phyloP scores from a whole-genome alignment of 805 yeast genomes.

The Schizosaccharomyces osmophilus region DNA sequence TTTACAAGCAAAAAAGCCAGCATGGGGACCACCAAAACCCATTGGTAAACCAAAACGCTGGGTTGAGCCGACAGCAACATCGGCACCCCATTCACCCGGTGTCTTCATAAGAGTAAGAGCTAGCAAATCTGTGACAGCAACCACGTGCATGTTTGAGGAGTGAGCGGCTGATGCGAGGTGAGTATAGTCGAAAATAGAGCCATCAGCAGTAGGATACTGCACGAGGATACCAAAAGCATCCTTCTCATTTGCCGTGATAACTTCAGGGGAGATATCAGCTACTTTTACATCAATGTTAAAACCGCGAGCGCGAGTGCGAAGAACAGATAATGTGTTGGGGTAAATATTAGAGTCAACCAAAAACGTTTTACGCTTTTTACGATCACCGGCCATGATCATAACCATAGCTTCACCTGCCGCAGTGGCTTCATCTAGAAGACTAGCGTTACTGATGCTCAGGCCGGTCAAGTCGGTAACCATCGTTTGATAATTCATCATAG shows the following conservation, averaged over 20 bases:
- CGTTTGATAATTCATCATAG: conserved; percentile 81
- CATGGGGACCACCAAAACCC: conserved; percentile 98
- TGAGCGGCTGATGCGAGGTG: conserved; percentile 44
- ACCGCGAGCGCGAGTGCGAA: conserved; percentile 55
- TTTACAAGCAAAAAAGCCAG: conserved; percentile 85
- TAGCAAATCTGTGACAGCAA: conserved; percentile 77
- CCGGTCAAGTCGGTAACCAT: conserved; percentile 76
- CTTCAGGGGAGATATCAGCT: conserved; percentile 27
- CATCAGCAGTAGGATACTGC: conserved; percentile 81
- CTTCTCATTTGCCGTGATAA: conserved; percentile 4
- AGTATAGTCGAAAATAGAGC: conserved; percentile 30
- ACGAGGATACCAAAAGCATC: conserved; percentile 57
- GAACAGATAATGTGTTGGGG: conserved; percentile 64
- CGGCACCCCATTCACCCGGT: conserved; percentile 72
- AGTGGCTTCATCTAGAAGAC: conserved; percentile 83
- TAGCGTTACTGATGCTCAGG: conserved; percentile 81
- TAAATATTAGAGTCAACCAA: conserved; percentile 57
- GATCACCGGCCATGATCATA: conserved; percentile 40
- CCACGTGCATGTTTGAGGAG: conserved; percentile 42
- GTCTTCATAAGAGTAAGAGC: conserved; percentile 70
- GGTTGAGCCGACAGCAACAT: conserved; percentile 72
- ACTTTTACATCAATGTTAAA: conserved; percentile 39
- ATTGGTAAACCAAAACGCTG: conserved; percentile 95
- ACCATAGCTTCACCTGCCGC: conserved; percentile 96
- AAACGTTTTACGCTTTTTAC: conserved; percentile 42